Evolutionary conservation across 2,329 filamentous ascomycete species (phyloP).

Genomic region (Aspergillus tamarii): DNA sequence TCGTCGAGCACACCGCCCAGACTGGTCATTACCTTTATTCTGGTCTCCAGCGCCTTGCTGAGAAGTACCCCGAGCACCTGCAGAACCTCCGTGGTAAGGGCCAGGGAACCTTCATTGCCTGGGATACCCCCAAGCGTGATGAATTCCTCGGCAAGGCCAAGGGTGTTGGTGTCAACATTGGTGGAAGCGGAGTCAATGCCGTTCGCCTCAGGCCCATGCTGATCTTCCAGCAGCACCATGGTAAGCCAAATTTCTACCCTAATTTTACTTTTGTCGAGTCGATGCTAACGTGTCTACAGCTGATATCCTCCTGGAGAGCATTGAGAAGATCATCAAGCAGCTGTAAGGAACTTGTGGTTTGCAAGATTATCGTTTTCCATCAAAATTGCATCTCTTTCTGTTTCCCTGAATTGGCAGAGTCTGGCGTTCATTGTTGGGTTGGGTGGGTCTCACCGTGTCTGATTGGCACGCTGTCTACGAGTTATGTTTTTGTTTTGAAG

Average conservation of each 20-base stretch:
- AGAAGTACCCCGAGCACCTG: constrained; percentile 76
- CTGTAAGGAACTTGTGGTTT: constrained; percentile 28
- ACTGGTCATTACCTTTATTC: constrained; percentile 79
- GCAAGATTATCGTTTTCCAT: not conserved
- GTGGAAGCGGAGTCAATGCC: constrained; percentile 74
- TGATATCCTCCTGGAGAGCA: constrained; percentile 75
- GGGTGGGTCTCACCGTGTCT: constrained; percentile 20
- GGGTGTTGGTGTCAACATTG: constrained; percentile 81
- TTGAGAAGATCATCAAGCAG: constrained; percentile 72
- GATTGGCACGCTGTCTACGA: constrained; percentile 21
- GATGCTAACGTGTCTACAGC: constrained; percentile 42
- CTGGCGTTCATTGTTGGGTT: constrained; percentile 20
- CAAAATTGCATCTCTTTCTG: constrained; percentile 8
- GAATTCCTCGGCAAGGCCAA: constrained; percentile 79
- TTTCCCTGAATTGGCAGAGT: constrained; percentile 12
- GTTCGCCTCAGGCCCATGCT: constrained; percentile 87
- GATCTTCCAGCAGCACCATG: constrained; percentile 89
- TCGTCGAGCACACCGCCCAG: constrained; percentile 77
- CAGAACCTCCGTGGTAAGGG: constrained; percentile 83
- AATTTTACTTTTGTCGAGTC: not conserved
- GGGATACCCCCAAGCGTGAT: constrained; percentile 80
- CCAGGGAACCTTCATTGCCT: constrained; percentile 90
- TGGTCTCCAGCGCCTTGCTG: constrained; percentile 68
- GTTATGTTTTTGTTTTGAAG: constrained; percentile 5
- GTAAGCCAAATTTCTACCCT: constrained; percentile 37